Evolutionary conservation across 441 rosid species (phyloP).

Genomic region (Mallotus japonicus): DNA sequence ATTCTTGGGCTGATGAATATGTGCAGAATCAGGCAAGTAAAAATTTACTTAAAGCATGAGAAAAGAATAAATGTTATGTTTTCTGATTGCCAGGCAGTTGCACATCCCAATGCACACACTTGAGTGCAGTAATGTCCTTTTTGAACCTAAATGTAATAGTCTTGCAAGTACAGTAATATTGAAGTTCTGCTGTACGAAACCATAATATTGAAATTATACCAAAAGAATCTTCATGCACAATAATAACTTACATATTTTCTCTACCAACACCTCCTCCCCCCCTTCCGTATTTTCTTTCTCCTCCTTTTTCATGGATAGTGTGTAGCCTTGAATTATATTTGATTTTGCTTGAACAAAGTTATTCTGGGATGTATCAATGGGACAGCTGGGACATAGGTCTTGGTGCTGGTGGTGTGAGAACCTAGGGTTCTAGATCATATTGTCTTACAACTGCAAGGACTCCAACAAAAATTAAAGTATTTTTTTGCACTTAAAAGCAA

Average conservation of each 20-base stretch:
- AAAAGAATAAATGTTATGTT: neutral
- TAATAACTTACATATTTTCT: no score
- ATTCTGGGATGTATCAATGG: neutral
- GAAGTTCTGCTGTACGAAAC: no score
- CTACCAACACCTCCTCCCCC: no score
- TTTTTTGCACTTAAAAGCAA: neutral
- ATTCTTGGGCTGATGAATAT: conserved; percentile 94
- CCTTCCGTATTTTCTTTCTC: no score
- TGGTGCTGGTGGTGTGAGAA: neutral
- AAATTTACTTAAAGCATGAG: conserved; percentile 14
- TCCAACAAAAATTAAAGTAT: neutral
- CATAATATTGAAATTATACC: no score
- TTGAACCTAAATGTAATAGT: neutral
- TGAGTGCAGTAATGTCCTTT: neutral
- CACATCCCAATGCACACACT: neutral
- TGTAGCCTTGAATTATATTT: neutral
- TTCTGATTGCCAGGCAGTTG: neutral
- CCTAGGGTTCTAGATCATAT: neutral
- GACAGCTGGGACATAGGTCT: no score
- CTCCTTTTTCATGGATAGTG: no score
- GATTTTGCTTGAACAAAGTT: neutral
- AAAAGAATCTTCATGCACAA: no score
- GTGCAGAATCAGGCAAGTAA: conserved; percentile 49
- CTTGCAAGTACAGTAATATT: neutral
- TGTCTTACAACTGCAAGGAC: neutral